These are phyloP conservation scores for Ramaria sp. DNA, from an alignment of 768 basidiomycete genomes.

Conservation along the genomic window DNA sequence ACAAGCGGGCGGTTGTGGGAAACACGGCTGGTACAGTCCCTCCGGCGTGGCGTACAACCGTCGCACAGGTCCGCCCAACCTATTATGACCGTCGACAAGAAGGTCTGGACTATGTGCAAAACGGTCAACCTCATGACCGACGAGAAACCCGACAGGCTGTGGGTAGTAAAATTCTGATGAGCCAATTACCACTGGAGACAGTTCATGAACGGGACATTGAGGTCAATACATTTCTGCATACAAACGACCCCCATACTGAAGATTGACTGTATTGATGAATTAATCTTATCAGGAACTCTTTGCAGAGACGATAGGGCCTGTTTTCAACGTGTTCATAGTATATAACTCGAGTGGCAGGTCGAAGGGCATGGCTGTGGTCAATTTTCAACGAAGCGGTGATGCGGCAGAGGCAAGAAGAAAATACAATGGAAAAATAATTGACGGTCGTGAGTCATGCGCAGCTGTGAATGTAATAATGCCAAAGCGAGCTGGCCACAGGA, in stretches of 20 bases:
- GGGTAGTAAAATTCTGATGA: conserved; percentile 62
- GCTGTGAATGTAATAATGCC: neutral
- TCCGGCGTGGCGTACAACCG: conserved; percentile 46
- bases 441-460: conserved; percentile 33
- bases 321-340: conserved; percentile 56
- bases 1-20: conserved; percentile 48
- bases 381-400: conserved; percentile 53
- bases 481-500: conserved; percentile 3
- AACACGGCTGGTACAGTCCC: conserved; percentile 42
- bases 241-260: neutral
- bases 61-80: neutral
- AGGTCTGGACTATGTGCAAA: neutral
- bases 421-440: conserved; percentile 70
- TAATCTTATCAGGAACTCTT: conserved; percentile 50
- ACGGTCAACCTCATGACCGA: neutral
- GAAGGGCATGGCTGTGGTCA: conserved; percentile 72
- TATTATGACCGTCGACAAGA: neutral
- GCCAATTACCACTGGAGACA: conserved; percentile 48
- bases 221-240: no score
- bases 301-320: conserved; percentile 62
- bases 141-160: conserved; percentile 6
- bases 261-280: neutral
- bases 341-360: conserved; percentile 68
- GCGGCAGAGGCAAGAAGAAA: conserved; percentile 53
- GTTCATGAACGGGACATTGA: conserved; percentile 60